phyloP scores from a whole-genome alignment of 148 eudicot species.

The Tetragonia tetragonoides region DNA sequence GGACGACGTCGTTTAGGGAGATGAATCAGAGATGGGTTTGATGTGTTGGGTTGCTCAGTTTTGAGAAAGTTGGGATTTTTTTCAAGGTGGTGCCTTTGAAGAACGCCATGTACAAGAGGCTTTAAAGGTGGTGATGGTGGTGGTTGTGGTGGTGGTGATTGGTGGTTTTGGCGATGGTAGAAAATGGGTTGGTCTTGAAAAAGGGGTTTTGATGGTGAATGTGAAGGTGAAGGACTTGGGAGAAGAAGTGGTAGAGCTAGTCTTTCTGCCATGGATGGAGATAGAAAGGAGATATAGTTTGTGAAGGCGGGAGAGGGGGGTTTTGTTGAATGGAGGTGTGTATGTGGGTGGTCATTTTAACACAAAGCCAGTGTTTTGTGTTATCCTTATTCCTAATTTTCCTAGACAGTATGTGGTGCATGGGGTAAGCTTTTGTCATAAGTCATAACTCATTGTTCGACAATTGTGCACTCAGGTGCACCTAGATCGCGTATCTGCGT shows the following conservation, averaged over 20 bases:
- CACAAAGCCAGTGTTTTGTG: no score
- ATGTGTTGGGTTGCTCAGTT: slow-evolving; percentile 16
- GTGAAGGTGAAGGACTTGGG: slow-evolving; percentile 51
- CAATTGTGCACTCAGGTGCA: no score
- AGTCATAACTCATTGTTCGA: no score
- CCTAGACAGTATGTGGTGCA: no score
- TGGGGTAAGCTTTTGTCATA: no score
- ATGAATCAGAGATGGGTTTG: slow-evolving; percentile 21
- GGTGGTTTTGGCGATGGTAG: slow-evolving; percentile 17
- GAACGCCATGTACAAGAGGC: slow-evolving; percentile 44
- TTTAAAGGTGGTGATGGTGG: slow-evolving; percentile 29
- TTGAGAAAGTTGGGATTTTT: slow-evolving; percentile 22
- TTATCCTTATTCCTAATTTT: no score
- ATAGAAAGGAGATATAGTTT: not conserved
- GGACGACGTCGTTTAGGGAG: slow-evolving; percentile 44
- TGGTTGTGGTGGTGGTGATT: slow-evolving; percentile 21
- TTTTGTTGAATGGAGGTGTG: no score
- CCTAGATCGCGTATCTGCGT: no score
- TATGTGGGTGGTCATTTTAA: no score
- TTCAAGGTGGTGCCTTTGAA: slow-evolving; percentile 26
- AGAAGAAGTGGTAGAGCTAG: slow-evolving; percentile 52
- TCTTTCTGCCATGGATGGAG: slow-evolving; percentile 61
- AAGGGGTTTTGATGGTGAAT: slow-evolving; percentile 34
- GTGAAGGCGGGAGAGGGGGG: not conserved
- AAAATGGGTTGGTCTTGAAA: slow-evolving; percentile 35